Base-by-base conservation (phyloP, 2,329 filamentous ascomycete genomes). In the Sarocladiaceae sp. region DNA sequence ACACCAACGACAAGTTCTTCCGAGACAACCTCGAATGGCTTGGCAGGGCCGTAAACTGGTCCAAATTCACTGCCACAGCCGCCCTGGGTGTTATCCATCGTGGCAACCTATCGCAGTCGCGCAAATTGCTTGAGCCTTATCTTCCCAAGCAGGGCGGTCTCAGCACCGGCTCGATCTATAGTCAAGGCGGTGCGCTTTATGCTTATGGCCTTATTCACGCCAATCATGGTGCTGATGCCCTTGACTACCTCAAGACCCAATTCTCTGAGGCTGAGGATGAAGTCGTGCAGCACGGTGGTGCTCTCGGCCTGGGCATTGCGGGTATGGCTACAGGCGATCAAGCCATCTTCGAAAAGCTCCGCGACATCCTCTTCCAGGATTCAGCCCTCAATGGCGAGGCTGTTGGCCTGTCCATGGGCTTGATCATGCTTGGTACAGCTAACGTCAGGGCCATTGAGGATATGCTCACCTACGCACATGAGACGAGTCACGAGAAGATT, bases 1-100 rank as follows among this genome's bases (percentile, higher is more conserved):
- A 99, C 94, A 97, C 93, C 0, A 94, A 96, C 62, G 94, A 99
- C 72, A 95, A 93, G 64, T 99, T 99, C 74, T 97, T 99, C 83
- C 83, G 95, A 7, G 91, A 97, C 64, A 99, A 99, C 66, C 73
- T 99, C 22, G 94, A 99, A 59, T 99, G 94, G 94, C 75, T 99
- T 3, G 92, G 93, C 55, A 99, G 97, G 76, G 94, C 94, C 23
- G 91, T 97, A 46, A 99, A 99, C 74, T 99, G 94, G 94, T 97
- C 92, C 55, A 99, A 99, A 68, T 99, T 99, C 68, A 97, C 94
- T 1, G 94, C 94, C 13, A 99, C 94, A 4, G 94, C 94, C 53
- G 94, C 94, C 7, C 77, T 99, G 5, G 94, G 94, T 68, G 94
- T 97, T 50, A 97, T 99, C 57, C 94, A 99, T 70, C 87, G 91